These are phyloP conservation scores for Corymbia calophylla DNA, from an alignment of 441 rosid genomes.

Conservation along the genomic window DNA sequence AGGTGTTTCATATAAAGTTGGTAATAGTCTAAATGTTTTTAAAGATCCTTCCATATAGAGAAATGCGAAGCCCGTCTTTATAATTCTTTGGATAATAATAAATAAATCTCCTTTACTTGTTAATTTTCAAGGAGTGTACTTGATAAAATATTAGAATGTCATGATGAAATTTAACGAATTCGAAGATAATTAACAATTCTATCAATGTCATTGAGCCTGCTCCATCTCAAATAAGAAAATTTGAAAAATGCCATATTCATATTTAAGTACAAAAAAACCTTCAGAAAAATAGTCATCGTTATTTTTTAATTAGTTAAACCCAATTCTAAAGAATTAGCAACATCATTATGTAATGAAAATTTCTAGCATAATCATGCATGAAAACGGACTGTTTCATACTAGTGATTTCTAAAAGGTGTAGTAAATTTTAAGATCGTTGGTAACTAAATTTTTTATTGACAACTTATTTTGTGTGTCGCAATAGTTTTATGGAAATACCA, in stretches of 20 bases:
- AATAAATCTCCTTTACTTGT: background rate
- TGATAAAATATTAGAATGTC: background rate
- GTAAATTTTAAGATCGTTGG: background rate
- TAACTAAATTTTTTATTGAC: background rate
- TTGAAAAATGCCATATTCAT: background rate
- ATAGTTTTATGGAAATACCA: background rate
- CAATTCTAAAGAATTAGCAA: background rate
- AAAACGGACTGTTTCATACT: background rate
- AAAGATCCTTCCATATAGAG: background rate
- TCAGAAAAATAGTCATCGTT: background rate
- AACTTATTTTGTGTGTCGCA: background rate
- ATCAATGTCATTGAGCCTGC: background rate
- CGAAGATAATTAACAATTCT: background rate
- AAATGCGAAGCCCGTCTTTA: background rate
- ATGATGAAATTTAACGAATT: background rate
- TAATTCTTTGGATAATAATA: background rate
- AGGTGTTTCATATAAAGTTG: background rate
- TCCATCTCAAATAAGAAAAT: background rate
- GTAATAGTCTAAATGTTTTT: background rate
- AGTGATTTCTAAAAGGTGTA: background rate
- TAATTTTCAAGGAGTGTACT: background rate
- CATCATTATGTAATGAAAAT: fast-evolving
- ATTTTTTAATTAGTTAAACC: background rate
- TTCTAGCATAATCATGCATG: background rate
- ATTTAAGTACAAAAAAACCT: background rate